These are phyloP conservation scores for Lentinula sp. DNA, from an alignment of 768 basidiomycete species.

Conservation along the genomic window DNA sequence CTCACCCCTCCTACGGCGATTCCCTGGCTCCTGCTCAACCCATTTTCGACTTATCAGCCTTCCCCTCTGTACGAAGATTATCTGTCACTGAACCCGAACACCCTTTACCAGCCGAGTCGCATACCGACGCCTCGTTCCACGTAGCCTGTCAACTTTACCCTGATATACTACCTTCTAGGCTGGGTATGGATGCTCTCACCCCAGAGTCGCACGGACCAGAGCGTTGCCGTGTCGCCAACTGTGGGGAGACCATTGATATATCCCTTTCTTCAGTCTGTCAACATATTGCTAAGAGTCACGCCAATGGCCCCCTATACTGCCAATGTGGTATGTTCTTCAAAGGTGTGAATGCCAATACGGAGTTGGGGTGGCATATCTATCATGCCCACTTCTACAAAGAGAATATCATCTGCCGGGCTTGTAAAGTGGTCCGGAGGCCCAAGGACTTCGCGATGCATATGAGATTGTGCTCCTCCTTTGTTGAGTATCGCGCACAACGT, in stretches of 20 bases:
- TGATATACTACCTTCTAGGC: not conserved
- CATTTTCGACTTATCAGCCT: too few species aligned
- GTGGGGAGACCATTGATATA: not conserved
- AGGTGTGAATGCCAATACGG: not conserved
- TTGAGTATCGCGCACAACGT: not conserved
- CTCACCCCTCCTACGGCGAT: too few species aligned
- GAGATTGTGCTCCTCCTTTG: not conserved
- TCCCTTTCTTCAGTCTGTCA: not conserved
- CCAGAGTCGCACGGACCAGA: not conserved
- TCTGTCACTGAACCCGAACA: too few species aligned
- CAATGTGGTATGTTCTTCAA: not conserved
- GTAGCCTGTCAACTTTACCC: not conserved
- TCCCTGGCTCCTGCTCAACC: too few species aligned
- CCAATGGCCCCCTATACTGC: not conserved
- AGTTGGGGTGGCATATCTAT: not conserved
- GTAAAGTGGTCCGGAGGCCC: not conserved
- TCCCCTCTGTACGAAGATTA: too few species aligned
- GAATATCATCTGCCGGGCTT: not conserved
- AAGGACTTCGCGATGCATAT: not conserved
- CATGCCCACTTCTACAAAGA: not conserved
- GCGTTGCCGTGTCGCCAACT: not conserved
- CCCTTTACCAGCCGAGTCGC: not conserved
- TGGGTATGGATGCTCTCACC: not conserved
- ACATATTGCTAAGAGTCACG: not conserved
- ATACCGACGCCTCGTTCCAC: not conserved